Base-by-base conservation (phyloP, 306 rosid species). In the Argentina anserina region DNA sequence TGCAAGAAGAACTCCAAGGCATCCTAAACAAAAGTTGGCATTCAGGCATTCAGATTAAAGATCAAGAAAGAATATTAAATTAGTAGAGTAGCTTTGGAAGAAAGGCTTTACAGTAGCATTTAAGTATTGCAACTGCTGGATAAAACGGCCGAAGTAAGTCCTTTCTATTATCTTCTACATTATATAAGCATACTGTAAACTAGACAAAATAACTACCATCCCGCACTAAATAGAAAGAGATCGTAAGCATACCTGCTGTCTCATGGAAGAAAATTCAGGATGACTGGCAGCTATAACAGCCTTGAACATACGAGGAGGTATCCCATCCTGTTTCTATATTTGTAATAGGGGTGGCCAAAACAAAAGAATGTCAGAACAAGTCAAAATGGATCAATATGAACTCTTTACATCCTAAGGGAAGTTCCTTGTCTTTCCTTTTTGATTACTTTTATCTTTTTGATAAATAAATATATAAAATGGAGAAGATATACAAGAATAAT, bases 1-100 rank as follows among this genome's bases (percentile, higher is more conserved):
- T 94, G 99, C 33, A 94, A 86, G 90, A 94, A 91, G 82, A 94
- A 94, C 76, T 94, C 99, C 92, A 94, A 85, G 65, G 99, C 97
- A 86, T 94, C 99, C 99, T 94, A 75, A 65, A 75, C 55, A 76
- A 37, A 79, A 58, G 49, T 74, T 65, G 45, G 65, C 76, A 50
- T 75, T 41, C 34, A 74, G 67, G 71, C 50, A 52, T 52, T 79
- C 13, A 75, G 20, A 69, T 39, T 28, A 73, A 67, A 21, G 43
- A 65, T 29, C 31, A 70, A 6, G 31, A 18, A 49, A 47, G 11
- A 63, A 62, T 21, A 49, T 50, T 73, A 7, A 21, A 4, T 15
- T n/a, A 17, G 21, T 47, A 28, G 5, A 65, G 25, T 8, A 55
- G 17, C 13, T 55, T 14, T 7, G n/a, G n/a, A 1, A 29, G 23